Evolutionary conservation across 2,329 filamentous ascomycete species (phyloP).

Genomic region (Calonectria montana): DNA sequence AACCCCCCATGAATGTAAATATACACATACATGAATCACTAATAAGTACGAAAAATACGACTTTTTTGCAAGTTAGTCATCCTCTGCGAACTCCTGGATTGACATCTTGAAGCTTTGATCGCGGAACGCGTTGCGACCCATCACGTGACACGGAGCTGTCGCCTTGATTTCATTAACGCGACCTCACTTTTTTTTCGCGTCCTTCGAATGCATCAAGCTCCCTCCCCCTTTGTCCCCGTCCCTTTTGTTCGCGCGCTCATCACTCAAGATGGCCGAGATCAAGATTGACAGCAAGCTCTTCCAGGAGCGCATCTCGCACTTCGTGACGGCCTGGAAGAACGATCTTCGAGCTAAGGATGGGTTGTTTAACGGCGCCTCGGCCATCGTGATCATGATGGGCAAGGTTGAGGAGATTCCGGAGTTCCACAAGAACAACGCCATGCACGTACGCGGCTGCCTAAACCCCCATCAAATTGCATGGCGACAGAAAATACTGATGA

Average conservation of each 20-base stretch:
- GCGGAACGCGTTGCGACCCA: constrained; percentile 38
- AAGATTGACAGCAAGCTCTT: constrained; percentile 95
- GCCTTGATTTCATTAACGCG: constrained; percentile 54
- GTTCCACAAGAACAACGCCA: constrained; percentile 95
- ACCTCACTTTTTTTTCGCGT: constrained; percentile 55
- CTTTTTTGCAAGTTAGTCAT: background rate
- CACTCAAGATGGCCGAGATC: constrained; percentile 78
- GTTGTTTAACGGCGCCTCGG: constrained; percentile 86
- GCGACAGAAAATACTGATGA: constrained; percentile 30
- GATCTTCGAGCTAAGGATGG: constrained; percentile 90
- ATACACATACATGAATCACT: background rate
- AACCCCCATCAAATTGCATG: background rate
- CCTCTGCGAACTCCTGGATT: background rate
- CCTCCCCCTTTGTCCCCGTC: constrained; percentile 38
- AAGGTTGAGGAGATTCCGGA: constrained; percentile 90
- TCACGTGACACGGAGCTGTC: constrained; percentile 50
- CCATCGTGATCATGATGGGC: constrained; percentile 91
- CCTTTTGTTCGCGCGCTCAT: constrained; percentile 46
- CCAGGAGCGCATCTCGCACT: constrained; percentile 89
- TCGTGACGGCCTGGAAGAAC: constrained; percentile 93
- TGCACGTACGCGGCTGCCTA: constrained; percentile 75
- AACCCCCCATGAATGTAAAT: too few relatives aligned
- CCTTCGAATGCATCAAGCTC: constrained; percentile 42
- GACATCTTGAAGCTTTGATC: constrained; percentile 35
- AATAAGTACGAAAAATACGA: background rate